These are phyloP conservation scores for Aspergillus nanangensis DNA, from an alignment of 495 filamentous ascomycete genomes.

Conservation along the genomic window DNA sequence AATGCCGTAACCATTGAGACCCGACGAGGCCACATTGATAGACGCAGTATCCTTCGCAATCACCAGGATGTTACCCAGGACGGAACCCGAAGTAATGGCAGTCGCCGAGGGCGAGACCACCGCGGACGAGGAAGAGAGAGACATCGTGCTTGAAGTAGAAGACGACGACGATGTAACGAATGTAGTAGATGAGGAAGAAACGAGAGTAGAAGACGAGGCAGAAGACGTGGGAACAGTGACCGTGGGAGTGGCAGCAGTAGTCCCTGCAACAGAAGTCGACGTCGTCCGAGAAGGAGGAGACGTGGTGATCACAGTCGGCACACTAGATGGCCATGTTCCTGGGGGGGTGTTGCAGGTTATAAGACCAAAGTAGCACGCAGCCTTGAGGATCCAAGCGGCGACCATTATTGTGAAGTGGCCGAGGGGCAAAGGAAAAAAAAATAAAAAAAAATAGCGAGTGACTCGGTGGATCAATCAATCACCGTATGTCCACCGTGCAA, in stretches of 20 bases:
- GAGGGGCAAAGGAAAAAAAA: conserved; percentile 5
- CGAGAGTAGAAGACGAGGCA: conserved; percentile 1
- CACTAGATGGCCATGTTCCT: conserved; percentile 24
- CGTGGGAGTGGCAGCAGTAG: conserved; percentile 8
- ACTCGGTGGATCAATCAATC: conserved; percentile 8
- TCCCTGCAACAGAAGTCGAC: conserved; percentile 9
- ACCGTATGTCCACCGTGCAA: too few relatives aligned
- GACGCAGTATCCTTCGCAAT: conserved; percentile 49
- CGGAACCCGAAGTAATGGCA: conserved; percentile 17
- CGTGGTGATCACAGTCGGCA: conserved; percentile 21
- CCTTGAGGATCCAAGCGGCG: conserved; percentile 20
- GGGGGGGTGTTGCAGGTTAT: conserved; percentile 37
- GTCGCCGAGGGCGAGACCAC: conserved; percentile 18
- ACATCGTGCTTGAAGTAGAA: conserved; percentile 16
- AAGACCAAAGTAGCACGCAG: conserved; percentile 32
- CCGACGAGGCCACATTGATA: conserved; percentile 42
- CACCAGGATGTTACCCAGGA: conserved; percentile 50
- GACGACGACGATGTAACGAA: conserved; percentile 13
- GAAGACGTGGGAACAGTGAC: conserved; percentile 17
- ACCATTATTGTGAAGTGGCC: conserved; percentile 27
- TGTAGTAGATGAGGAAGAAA: conserved; percentile 14
- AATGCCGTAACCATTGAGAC: conserved; percentile 58
- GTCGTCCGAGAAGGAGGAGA: conserved; percentile 16
- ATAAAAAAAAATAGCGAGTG: conserved; percentile 19
- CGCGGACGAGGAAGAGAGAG: conserved; percentile 16